Evolutionary conservation across 352 stramenopile species (phyloP).

Genomic region (Globisporangium radiosum): DNA sequence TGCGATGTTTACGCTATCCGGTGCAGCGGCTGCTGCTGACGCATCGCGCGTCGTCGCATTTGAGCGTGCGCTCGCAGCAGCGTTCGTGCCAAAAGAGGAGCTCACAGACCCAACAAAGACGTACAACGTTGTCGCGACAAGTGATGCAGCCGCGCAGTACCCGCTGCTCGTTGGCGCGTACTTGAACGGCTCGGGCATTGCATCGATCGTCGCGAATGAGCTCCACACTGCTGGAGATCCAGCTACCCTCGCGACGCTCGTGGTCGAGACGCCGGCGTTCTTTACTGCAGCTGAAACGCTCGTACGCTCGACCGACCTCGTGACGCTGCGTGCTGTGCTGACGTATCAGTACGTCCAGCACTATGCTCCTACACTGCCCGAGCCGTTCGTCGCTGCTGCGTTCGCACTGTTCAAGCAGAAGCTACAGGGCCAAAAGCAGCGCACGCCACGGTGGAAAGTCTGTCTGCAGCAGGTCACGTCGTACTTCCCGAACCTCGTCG

Average conservation of each 20-base stretch:
- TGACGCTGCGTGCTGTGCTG: constrained; percentile 41
- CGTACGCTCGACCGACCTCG: constrained; percentile 30
- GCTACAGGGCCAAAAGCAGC: constrained; percentile 77
- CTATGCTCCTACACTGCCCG: constrained; percentile 32
- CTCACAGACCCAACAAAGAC: constrained; percentile 82
- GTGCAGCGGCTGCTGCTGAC: constrained; percentile 18
- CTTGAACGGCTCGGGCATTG: constrained; percentile 41
- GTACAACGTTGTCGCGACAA: constrained; percentile 88
- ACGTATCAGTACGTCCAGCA: constrained; percentile 47
- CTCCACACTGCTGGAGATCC: too few species aligned
- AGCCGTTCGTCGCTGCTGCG: constrained; percentile 78
- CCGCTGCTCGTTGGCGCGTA: constrained; percentile 50
- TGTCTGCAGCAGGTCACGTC: constrained; percentile 55
- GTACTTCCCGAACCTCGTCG: constrained; percentile 58
- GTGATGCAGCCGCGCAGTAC: constrained; percentile 33
- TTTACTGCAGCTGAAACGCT: constrained; percentile 50
- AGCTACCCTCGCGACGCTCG: constrained; percentile 22
- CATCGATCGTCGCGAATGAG: constrained; percentile 18
- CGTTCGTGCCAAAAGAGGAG: constrained; percentile 87
- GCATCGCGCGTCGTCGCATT: constrained; percentile 75
- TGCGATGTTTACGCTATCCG: constrained; percentile 65
- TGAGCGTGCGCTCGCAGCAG: constrained; percentile 72
- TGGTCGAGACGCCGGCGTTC: constrained; percentile 54
- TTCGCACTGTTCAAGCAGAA: constrained; percentile 87
- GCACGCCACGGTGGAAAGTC: constrained; percentile 87